Percentiles rank a stretch among this genome's conserved stretches.
phyloP scores from a whole-genome alignment of 306 rosid genomes.

The Begonia peltatifolia region DNA sequence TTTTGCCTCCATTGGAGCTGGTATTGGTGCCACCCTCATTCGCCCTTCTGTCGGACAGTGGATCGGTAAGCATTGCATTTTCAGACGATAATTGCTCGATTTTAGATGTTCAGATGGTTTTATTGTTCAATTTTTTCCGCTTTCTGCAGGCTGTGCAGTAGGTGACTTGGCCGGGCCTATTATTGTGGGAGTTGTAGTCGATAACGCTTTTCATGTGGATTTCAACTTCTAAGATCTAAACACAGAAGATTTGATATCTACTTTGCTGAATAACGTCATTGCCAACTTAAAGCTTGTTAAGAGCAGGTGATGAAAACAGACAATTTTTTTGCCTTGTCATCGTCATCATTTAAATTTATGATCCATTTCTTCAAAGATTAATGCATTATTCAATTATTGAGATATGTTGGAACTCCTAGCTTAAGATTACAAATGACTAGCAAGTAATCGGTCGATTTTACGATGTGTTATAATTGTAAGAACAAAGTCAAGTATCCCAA shows the following conservation, averaged over 20 bases:
- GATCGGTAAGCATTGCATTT: constrained; percentile 41
- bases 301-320: too few relatives aligned
- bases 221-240: constrained; percentile 15
- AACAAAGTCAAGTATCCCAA: constrained; percentile 28
- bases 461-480: too few relatives aligned
- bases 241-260: neutral
- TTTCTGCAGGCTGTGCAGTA: constrained; percentile 43
- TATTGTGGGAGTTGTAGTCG: constrained; percentile 29
- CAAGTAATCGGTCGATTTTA: too few relatives aligned
- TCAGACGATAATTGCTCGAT: neutral
- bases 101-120: neutral
- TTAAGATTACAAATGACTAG: too few relatives aligned
- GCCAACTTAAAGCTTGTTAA: too few relatives aligned
- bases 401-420: too few relatives aligned
- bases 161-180: constrained; percentile 83
- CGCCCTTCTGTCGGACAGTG: constrained; percentile 68
- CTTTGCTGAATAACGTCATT: too few relatives aligned
- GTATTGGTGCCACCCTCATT: constrained; percentile 51
- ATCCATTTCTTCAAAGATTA: too few relatives aligned
- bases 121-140: neutral
- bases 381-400: too few relatives aligned
- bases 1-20: constrained; percentile 77
- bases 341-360: too few relatives aligned
- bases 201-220: constrained; percentile 21
- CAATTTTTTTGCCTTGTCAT: too few relatives aligned